Percentiles rank a stretch among this genome's conserved stretches.
These are phyloP conservation scores for Exophiala oligosperma DNA, from an alignment of 2,329 filamentous ascomycete genomes.

Conservation along the genomic window DNA sequence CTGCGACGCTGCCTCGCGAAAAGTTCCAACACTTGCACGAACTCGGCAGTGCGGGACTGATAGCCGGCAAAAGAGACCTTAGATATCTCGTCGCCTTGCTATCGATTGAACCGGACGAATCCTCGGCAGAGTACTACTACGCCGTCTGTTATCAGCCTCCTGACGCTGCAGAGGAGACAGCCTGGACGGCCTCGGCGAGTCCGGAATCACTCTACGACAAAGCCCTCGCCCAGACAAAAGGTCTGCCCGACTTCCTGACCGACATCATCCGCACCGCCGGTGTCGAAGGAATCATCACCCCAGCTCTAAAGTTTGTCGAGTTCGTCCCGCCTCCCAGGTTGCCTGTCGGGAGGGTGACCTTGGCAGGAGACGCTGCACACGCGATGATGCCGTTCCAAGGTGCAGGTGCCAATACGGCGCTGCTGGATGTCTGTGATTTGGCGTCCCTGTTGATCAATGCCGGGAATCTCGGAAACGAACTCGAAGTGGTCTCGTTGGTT, in stretches of 20 bases:
- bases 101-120: neutral
- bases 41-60: neutral
- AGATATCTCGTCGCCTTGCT: neutral
- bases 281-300: neutral
- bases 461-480: no score
- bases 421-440: slow-evolving; percentile 12
- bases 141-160: neutral
- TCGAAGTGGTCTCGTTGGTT: no score
- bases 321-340: neutral
- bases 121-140: neutral
- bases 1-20: neutral
- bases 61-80: neutral
- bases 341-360: neutral
- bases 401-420: slow-evolving; percentile 10
- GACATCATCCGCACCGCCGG: neutral
- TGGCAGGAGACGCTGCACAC: slow-evolving; percentile 15
- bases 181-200: neutral
- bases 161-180: neutral
- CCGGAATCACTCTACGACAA: neutral
- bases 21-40: neutral
- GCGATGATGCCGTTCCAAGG: slow-evolving; percentile 11
- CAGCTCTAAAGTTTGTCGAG: neutral
- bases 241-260: neutral
- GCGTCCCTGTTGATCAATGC: neutral
- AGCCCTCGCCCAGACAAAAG: neutral